phyloP scores from a whole-genome alignment of 768 basidiomycete species.

The Heimioporus sp. region DNA sequence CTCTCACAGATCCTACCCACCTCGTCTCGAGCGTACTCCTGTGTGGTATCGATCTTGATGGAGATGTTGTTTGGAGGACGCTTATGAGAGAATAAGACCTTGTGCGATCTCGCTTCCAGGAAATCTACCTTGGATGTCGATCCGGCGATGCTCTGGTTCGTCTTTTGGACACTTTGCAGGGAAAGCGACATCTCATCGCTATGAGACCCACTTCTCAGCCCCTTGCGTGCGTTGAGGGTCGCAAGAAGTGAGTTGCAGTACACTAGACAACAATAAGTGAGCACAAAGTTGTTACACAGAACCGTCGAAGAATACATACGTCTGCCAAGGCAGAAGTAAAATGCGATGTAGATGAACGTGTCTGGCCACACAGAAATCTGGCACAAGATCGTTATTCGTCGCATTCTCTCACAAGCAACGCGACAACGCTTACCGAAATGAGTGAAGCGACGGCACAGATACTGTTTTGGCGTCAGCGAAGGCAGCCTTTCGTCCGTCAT shows the following conservation, averaged over 20 bases:
- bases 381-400: not conserved
- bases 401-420: not conserved
- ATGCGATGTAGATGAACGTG: conserved; percentile 61
- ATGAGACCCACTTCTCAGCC: conserved; percentile 34
- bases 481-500: too few species aligned
- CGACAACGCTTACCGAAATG: conserved; percentile 40
- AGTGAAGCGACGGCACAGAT: conserved; percentile 58
- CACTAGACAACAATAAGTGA: conserved; percentile 31
- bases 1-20: conserved; percentile 9
- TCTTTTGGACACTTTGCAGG: conserved; percentile 28
- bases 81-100: conserved; percentile 9
- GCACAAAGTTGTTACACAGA: not conserved
- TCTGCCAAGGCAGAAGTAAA: conserved; percentile 63
- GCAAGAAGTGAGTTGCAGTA: conserved; percentile 63
- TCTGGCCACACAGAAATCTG: conserved; percentile 51
- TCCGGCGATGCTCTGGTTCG: conserved; percentile 8
- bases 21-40: conserved; percentile 50
- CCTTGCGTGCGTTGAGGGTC: conserved; percentile 56
- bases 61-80: conserved; percentile 50
- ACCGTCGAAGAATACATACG: conserved; percentile 36
- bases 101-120: not conserved
- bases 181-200: conserved; percentile 32
- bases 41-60: conserved; percentile 62
- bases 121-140: conserved; percentile 12
- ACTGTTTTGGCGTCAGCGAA: conserved; percentile 21